phyloP scores from a whole-genome alignment of 768 basidiomycete species.

The Leccinum disarticulatum region DNA sequence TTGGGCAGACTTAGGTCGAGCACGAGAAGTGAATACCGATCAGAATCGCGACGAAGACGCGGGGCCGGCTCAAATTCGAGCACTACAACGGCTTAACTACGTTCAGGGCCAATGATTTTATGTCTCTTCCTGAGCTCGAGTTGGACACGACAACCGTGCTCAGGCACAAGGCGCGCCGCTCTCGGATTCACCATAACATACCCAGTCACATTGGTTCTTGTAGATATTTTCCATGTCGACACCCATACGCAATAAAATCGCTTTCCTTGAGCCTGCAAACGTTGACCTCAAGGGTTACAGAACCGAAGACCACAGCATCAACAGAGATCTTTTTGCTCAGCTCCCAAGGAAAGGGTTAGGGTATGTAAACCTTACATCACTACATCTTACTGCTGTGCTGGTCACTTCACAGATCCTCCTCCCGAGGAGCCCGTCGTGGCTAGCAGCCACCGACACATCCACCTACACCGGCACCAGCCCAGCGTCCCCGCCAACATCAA shows the following conservation, averaged over 20 bases:
- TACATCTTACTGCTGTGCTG: background rate
- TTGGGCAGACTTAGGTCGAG: conserved; percentile 46
- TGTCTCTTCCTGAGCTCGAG: conserved; percentile 57
- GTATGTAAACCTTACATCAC: conserved; percentile 41
- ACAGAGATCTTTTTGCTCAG: conserved; percentile 63
- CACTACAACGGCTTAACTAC: conserved; percentile 47
- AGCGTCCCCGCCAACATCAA: conserved; percentile 15
- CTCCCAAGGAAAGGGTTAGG: conserved; percentile 58
- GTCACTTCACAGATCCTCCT: conserved; percentile 19
- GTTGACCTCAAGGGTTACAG: conserved; percentile 59
- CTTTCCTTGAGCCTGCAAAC: conserved; percentile 72
- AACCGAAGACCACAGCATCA: conserved; percentile 61
- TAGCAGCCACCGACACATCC: conserved; percentile 11
- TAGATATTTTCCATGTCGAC: conserved; percentile 74
- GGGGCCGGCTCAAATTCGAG: conserved; percentile 65
- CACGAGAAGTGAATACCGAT: conserved; percentile 32
- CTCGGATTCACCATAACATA: background rate
- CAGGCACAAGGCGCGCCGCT: conserved; percentile 69
- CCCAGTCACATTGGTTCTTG: background rate
- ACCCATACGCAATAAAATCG: conserved; percentile 64
- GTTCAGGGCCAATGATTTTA: conserved; percentile 79
- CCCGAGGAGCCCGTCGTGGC: conserved; percentile 10
- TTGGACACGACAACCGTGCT: conserved; percentile 70
- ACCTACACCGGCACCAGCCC: conserved; percentile 15
- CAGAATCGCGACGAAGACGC: conserved; percentile 57